Evolutionary conservation across 1,139 yeast genomes (phyloP), one percentile per base, ranked within the genome.

Genomic region (Candida tetrigidarum): DNA sequence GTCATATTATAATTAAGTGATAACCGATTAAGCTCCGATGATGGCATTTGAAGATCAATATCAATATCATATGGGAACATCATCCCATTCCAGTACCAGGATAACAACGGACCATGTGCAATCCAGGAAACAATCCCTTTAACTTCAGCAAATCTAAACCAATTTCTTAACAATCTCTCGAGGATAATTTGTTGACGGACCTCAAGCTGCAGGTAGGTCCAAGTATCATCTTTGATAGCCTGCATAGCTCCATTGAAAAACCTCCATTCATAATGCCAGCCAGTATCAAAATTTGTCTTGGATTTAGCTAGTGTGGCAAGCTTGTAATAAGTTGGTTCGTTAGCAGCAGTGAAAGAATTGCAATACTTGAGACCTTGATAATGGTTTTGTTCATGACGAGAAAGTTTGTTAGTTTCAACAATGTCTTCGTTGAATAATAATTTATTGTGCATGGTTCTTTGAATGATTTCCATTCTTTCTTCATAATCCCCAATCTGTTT

Each of bases 21-120:
- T 37, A 68, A 54, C 33, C 65, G 52, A 41, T 60, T 63, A 44
- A 68, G 58, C 48, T 69, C 71, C 7, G 63, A 55, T 19, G 63
- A 56, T 9, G 72, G 72, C 71, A 67, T 67, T 53, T 67, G 74
- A 26, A 67, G 64, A 52, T 67, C 74, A 41, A 63, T 61, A 49
- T 68, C 73, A 28, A 60, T 58, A 54, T 68, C 73, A 55, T 63
- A 67, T 5, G 74, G 74, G 50, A 67, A 67, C 60, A 61, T 58
- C 41, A 67, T 51, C 3, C 73, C 73, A 51, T 67, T 63, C 71
- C 72, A 67, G 44, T 65, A 64, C 72, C 73, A 67, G 6, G 74
- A 61, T 40, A 78, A 60, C 37, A 78, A 60, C 0, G 81, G 71
- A 5, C 83, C 83, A 56, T 78, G 83, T 2, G 81, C 80, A 27